Evolutionary conservation across 2,329 filamentous ascomycete species (phyloP).

Genomic region (Apiospora kogelbergensis): DNA sequence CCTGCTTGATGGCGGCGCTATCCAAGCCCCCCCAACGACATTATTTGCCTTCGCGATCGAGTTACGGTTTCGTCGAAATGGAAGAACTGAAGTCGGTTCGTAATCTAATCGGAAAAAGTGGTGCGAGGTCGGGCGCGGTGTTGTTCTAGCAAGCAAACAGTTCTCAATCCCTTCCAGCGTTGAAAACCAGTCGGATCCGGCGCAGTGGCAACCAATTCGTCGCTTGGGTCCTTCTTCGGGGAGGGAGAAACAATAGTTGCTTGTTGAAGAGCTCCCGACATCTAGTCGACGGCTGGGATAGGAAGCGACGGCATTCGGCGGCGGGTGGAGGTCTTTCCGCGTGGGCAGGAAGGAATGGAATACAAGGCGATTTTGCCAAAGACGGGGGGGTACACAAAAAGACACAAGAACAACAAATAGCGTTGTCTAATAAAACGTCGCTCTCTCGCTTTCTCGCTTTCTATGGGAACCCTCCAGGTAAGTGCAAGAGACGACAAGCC

Average conservation of each 20-base stretch:
- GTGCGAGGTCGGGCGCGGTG: neutral
- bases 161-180: neutral
- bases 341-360: neutral
- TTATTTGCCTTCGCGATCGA: conserved; percentile 36
- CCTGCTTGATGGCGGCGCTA: conserved; percentile 75
- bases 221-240: neutral
- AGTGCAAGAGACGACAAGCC: neutral
- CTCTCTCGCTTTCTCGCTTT: neutral
- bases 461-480: neutral
- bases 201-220: neutral
- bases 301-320: conserved; percentile 10
- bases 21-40: conserved; percentile 98
- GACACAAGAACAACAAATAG: neutral
- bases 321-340: neutral
- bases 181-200: neutral
- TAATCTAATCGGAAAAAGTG: neutral
- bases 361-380: neutral
- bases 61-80: neutral
- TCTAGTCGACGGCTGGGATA: conserved; percentile 14
- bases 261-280: conserved; percentile 13
- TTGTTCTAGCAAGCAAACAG: neutral
- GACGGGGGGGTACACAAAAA: neutral
- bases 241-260: neutral
- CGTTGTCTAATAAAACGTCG: neutral
- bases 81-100: neutral